Evolutionary conservation across 768 basidiomycete species (phyloP), one percentile per base, ranked within the genome.

Genomic region (Lyophyllum shimeji): DNA sequence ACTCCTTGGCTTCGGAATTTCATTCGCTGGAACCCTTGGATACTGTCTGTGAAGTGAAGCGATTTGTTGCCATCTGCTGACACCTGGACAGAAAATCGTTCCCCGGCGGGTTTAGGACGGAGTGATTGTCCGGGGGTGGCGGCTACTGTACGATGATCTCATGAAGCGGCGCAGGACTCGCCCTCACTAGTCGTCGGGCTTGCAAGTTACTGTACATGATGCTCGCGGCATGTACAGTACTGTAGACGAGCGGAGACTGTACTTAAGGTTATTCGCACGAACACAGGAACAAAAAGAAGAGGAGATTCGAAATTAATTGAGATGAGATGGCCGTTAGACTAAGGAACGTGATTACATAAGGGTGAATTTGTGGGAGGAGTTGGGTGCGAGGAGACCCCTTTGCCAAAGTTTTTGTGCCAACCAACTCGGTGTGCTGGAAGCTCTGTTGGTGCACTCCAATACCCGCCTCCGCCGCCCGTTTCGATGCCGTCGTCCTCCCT

Each of bases 401-500:
- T 29, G 18, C 33, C 33, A 37, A 18, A 40, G 18, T 50, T 50
- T 50, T 29, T 31, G 46, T 54, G 49, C 42, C 27, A 55, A 59
- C 49, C 33, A 27, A 9, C 39, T 20, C 27, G 43, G 53, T 43
- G 46, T 23, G 56, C 53, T 48, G 34, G 23, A 44, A 27, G 27
- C 34, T 24, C 31, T 31, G 43, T 46, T 39, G 33, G 46, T 56
- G 40, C 37, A 20, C 43, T 53, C 27, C 43, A 34, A 37, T 50
- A 40, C 29, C 9, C 7, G 24, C 23, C 43, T 17, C 20, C 24
- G 13, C 42, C 12, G 33, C 31, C 47, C 43, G 21, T 20, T 45
- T 34, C 56, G 46, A 69, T 69, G 67, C 62, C 68, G 27, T 63
- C 65, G 6, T 42, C 63, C 7, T 54, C 59, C 7, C 45, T 63